phyloP scores from a whole-genome alignment of 352 stramenopile genomes.

The Phytopythium montanum region DNA sequence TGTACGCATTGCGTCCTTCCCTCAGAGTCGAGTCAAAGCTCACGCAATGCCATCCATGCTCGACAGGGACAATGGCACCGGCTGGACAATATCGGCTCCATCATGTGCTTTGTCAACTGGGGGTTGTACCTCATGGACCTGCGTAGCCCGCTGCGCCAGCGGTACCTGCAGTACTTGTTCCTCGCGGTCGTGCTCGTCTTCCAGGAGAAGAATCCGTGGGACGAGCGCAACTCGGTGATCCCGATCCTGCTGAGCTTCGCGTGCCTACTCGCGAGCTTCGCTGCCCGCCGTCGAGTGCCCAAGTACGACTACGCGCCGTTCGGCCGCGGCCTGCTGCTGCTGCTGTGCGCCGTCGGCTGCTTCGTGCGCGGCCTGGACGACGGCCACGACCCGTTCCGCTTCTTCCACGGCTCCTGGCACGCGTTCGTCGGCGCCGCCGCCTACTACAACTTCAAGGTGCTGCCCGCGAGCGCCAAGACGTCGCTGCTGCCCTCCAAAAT shows the following conservation, averaged over 20 bases:
- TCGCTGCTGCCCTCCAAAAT: constrained; percentile 37
- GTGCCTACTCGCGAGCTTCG: constrained; percentile 41
- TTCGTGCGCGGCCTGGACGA: constrained; percentile 68
- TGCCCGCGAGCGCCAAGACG: constrained; percentile 20
- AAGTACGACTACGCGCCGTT: constrained; percentile 54
- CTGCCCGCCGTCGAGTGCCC: constrained; percentile 33
- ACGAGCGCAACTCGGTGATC: constrained; percentile 46
- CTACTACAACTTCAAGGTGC: constrained; percentile 71
- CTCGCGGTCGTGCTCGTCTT: constrained; percentile 55
- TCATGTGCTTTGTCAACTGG: constrained; percentile 82
- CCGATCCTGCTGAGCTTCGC: constrained; percentile 46
- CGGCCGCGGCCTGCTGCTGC: constrained; percentile 38
- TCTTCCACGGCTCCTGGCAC: constrained; percentile 85
- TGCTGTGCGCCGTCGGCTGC: constrained; percentile 45
- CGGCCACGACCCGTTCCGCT: constrained; percentile 68
- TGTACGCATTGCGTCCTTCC: neutral
- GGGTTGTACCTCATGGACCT: constrained; percentile 77
- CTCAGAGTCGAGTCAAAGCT: neutral
- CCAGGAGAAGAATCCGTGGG: constrained; percentile 80
- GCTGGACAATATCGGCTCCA: constrained; percentile 79
- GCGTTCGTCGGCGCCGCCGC: constrained; percentile 63
- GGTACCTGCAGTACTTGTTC: constrained; percentile 71
- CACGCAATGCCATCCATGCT: neutral
- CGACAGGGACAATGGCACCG: constrained; percentile 69
- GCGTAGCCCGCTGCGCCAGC: constrained; percentile 25